These are phyloP conservation scores for Bisporella sp. DNA, from an alignment of 2,329 filamentous ascomycete genomes.

Conservation along the genomic window DNA sequence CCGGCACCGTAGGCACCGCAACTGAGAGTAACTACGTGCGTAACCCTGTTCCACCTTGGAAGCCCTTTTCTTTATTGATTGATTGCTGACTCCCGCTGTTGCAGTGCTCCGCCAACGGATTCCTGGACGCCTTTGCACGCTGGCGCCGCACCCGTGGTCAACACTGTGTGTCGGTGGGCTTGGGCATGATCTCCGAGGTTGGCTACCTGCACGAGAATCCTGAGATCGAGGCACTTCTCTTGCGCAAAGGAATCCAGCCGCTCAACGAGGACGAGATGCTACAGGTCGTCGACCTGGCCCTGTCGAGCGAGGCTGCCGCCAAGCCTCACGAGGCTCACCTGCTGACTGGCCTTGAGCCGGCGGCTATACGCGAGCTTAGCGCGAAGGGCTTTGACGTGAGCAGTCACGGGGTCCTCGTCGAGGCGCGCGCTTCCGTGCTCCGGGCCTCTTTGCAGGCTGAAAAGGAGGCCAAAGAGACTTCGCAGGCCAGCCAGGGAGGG, in stretches of 20 bases:
- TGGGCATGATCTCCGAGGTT: too few relatives aligned
- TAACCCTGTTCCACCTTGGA: too few relatives aligned
- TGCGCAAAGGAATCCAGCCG: conserved; percentile 30
- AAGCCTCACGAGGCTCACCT: conserved; percentile 1
- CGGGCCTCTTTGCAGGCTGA: conserved; percentile 2
- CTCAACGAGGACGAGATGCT: conserved; percentile 19
- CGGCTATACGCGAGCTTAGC: not conserved
- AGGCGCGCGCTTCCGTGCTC: conserved; percentile 1
- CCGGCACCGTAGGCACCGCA: conserved; percentile 22
- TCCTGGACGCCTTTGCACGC: conserved; percentile 6
- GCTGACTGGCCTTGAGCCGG: conserved; percentile 4
- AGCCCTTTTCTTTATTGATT: too few relatives aligned
- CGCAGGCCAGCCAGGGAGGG: too few relatives aligned
- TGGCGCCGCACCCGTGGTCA: conserved; percentile 2
- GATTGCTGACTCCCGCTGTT: too few relatives aligned
- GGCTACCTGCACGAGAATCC: conserved; percentile 30
- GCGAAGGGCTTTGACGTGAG: conserved; percentile 2
- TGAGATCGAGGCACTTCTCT: conserved; percentile 29
- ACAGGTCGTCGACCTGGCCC: conserved; percentile 6
- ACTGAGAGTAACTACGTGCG: conserved; percentile 1
- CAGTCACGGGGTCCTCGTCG: conserved; percentile 1
- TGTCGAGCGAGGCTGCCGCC: not conserved
- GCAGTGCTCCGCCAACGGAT: conserved; percentile 1
- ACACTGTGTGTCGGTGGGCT: conserved; percentile 4
- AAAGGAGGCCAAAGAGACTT: too few relatives aligned